Evolutionary conservation across 208 protist genomes (phyloP), one percentile per base, ranked within the genome.

Genomic region (Wallacemonas sp.): DNA sequence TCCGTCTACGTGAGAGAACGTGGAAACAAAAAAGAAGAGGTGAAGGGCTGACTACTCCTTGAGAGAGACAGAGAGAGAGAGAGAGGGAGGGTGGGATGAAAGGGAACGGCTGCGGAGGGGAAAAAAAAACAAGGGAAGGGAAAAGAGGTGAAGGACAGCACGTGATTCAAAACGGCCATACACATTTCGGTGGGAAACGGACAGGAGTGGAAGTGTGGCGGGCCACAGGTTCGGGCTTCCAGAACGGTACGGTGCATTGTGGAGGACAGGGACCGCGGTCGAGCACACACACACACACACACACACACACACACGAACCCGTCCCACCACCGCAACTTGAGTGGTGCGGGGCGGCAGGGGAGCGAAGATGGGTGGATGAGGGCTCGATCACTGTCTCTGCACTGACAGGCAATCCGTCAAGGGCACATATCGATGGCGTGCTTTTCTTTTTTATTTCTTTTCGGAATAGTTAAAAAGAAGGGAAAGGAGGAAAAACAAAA

Each of bases 401-500:
- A n/a, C n/a, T n/a, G n/a, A n/a, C n/a, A n/a, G n/a, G n/a, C n/a
- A n/a, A n/a, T n/a, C n/a, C n/a, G n/a, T n/a, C n/a, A n/a, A n/a
- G n/a, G n/a, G n/a, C n/a, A 33, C 15, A n/a, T 30, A 69, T 55
- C n/a, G 10, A n/a, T 26, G 29, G 13, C 26, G 24, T 55, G 6
- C 10, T 36, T 30, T 6, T 26, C 4, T 29, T 55, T 55, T 37
- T 37, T 29, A 34, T 55, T 55, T 55, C 33, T 6, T 19, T 46
- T 46, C 24, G 6, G 36, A 41, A 55, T 59, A 50, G 64, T 33
- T 55, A 66, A 45, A 58, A 67, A 15, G 19, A 21, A 42, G 22
- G 8, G 17, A 34, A 53, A 65, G 48, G 24, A 41, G n/a, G 68
- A 10, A 32, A 66, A 73, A 62, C 21, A 69, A 55, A 46, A 52